These are phyloP conservation scores for Pyrus communis DNA, from an alignment of 306 rosid genomes.

Conservation along the genomic window DNA sequence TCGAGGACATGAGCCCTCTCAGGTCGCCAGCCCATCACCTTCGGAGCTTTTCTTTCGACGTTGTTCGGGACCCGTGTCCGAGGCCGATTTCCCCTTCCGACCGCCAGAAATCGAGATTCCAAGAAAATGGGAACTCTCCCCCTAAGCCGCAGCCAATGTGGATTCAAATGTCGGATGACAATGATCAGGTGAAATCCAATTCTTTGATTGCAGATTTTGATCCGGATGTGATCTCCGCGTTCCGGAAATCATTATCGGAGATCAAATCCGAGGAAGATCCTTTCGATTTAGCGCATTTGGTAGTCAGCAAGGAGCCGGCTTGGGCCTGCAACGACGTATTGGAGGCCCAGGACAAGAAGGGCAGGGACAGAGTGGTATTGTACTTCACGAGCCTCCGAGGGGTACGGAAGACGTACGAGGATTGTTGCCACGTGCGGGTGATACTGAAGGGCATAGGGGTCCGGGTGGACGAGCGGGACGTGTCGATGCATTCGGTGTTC, in stretches of 20 bases:
- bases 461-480: slow-evolving; percentile 74
- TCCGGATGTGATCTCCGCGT: slow-evolving; percentile 38
- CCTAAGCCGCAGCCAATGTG: slow-evolving; percentile 38
- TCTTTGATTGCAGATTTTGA: slow-evolving; percentile 36
- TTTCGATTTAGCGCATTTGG: slow-evolving; percentile 8
- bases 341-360: background rate
- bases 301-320: background rate
- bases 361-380: slow-evolving; percentile 42
- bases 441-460: slow-evolving; percentile 57
- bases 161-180: slow-evolving; percentile 24
- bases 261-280: slow-evolving; percentile 19
- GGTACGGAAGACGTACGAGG: slow-evolving; percentile 82
- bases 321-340: background rate
- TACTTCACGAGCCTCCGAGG: slow-evolving; percentile 82
- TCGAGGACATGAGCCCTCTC: slow-evolving; percentile 66
- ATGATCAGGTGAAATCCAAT: slow-evolving; percentile 21
- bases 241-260: slow-evolving; percentile 47
- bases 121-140: slow-evolving; percentile 16
- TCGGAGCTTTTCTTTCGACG: slow-evolving; percentile 65
- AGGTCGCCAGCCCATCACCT: slow-evolving; percentile 49
- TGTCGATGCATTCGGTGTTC: slow-evolving; percentile 87
- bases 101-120: slow-evolving; percentile 22
- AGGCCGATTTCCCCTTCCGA: slow-evolving; percentile 18
- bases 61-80: slow-evolving; percentile 9
- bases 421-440: slow-evolving; percentile 64